Conservation (phyloP, 345 rosid genomes). For the Raphanus raphanistrum region DNA sequence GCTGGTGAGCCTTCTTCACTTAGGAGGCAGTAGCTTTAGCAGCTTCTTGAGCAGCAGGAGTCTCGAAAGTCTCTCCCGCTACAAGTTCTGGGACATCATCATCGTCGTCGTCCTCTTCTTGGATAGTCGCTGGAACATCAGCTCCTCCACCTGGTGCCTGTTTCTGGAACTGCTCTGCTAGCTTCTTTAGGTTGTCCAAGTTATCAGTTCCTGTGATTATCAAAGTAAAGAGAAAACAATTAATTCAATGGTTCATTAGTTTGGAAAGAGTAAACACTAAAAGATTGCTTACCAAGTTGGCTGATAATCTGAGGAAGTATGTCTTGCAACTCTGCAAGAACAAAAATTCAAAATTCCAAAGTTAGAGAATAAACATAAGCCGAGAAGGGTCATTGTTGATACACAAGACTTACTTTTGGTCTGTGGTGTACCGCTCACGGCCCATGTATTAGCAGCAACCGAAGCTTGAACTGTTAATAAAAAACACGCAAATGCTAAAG, state of each 20-base stretch:
- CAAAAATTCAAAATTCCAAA: background rate
- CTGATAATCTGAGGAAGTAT: slow-evolving; percentile 87
- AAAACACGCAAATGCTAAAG: slow-evolving; percentile 5
- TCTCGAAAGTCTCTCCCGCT: slow-evolving; percentile 83
- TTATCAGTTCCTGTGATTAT: slow-evolving; percentile 70
- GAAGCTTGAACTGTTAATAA: slow-evolving; percentile 85
- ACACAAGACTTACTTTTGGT: slow-evolving; percentile 62
- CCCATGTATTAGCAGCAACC: slow-evolving; percentile 94
- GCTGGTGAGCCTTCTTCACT: slow-evolving; percentile 11
- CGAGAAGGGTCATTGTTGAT: background rate
- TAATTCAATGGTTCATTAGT: background rate
- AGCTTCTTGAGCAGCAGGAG: slow-evolving; percentile 67
- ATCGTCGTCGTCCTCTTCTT: slow-evolving; percentile 72
- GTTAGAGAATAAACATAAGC: background rate
- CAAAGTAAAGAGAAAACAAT: background rate
- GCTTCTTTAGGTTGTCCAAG: slow-evolving; percentile 86
- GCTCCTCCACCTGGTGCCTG: slow-evolving; percentile 54
- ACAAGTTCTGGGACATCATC: slow-evolving; percentile 86
- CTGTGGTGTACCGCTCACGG: slow-evolving; percentile 92
- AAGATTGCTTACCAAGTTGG: slow-evolving; percentile 65
- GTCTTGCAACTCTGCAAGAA: slow-evolving; percentile 74
- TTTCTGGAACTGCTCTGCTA: slow-evolving; percentile 95
- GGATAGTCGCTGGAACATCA: slow-evolving; percentile 41
- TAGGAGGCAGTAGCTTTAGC: slow-evolving; percentile 40
- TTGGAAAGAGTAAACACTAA: background rate